Evolutionary conservation across 768 basidiomycete genomes (phyloP), one percentile per base, ranked within the genome.

Genomic region (Clavaria fumosa): DNA sequence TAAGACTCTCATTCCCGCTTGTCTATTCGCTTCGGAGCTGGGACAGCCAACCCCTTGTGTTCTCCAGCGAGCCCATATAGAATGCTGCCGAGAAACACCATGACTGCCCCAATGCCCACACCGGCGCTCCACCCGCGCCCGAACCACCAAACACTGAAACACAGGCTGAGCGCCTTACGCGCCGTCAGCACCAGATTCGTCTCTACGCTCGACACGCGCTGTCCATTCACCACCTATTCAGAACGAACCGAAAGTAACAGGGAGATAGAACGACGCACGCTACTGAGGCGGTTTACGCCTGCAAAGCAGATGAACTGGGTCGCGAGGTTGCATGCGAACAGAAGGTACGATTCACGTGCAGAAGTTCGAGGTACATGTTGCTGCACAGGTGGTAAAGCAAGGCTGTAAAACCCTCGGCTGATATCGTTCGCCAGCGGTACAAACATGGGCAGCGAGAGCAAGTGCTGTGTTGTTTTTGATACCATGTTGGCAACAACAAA

Each of bases 61-160:
- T 28, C 26, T 28, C 26, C 26, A 28, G 9, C 26, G 9, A 28
- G 14, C 26, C 26, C 26, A 53, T 80, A 83, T 47, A 75, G 44
- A 9, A 78, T 48, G 42, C 75, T 78, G 15, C 80, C 80, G 3
- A 65, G 37, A 45, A 85, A 75, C 2, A 90, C 86, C 71, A 88
- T 72, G 3, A 51, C 56, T 3, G 81, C 82, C 17, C 86, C 86
- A 4, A 65, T 24, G 0, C 62, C 74, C 17, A 88, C 59, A 42
- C 73, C 70, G 0, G 51, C 39, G 41, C 82, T 82, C 72, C 79
- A 76, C 4, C 71, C 73, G 43, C 70, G 74, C 2, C 75, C 75
- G 49, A 85, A 86, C 70, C 73, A 85, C 79, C 80, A 84, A 5
- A 90, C 78, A 47, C 78, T 81, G 42, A 88, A 70, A 46, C 72